These are phyloP conservation scores for Xanthoconium purpureum DNA, from an alignment of 768 basidiomycete genomes.

Conservation along the genomic window DNA sequence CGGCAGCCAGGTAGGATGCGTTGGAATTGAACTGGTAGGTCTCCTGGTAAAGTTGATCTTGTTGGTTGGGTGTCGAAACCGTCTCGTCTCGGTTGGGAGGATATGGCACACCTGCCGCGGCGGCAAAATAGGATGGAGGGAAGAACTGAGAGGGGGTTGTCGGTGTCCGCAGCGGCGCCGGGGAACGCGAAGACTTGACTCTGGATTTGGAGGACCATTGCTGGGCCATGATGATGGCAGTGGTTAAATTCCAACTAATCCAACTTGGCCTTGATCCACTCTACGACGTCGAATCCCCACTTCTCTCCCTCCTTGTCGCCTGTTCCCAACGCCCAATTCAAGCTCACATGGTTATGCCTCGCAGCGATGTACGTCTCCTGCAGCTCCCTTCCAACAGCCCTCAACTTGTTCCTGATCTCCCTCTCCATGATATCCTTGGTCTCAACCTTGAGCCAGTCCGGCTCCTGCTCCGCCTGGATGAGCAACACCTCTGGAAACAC, in stretches of 20 bases:
- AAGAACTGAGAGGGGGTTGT: slow-evolving; percentile 39
- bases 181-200: slow-evolving; percentile 40
- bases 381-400: slow-evolving; percentile 17
- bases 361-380: slow-evolving; percentile 36
- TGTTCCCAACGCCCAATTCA: slow-evolving; percentile 45
- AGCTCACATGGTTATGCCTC: slow-evolving; percentile 66
- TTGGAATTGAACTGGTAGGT: slow-evolving; percentile 17
- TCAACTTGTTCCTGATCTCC: slow-evolving; percentile 37
- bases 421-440: slow-evolving; percentile 38
- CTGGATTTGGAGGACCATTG: slow-evolving; percentile 20
- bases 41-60: slow-evolving; percentile 1
- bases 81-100: slow-evolving; percentile 7
- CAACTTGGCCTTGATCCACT: slow-evolving; percentile 31
- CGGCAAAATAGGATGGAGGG: slow-evolving; percentile 57
- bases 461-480: slow-evolving; percentile 53
- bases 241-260: slow-evolving; percentile 8
- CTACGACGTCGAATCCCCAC: slow-evolving; percentile 51
- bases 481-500: slow-evolving; percentile 47
- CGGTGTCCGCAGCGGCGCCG: slow-evolving; percentile 32
- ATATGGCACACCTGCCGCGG: slow-evolving; percentile 42
- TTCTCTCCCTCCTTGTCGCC: slow-evolving; percentile 60
- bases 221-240: slow-evolving; percentile 4
- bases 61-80: background rate
- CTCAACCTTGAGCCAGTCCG: slow-evolving; percentile 39
- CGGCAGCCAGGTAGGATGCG: slow-evolving; percentile 1